phyloP scores from a whole-genome alignment of 129 eudicot genomes.

The Tagetes patula region DNA sequence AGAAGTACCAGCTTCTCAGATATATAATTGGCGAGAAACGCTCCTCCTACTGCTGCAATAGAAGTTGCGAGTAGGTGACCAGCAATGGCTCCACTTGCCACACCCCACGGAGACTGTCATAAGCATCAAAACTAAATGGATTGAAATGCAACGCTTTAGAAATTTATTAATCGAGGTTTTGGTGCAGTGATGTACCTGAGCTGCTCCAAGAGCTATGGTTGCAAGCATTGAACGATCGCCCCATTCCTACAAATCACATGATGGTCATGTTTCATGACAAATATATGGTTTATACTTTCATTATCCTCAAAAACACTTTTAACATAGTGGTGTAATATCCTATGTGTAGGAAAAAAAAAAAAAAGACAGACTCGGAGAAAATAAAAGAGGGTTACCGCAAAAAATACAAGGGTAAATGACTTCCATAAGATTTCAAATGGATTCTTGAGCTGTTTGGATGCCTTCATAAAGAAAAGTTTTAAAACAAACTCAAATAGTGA shows the following conservation, averaged over 20 bases:
- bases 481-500: not conserved
- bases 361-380: not conserved
- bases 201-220: constrained; percentile 97
- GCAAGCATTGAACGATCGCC: constrained; percentile 99
- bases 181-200: constrained; percentile 60
- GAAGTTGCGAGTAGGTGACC: constrained; percentile 87
- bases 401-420: constrained; percentile 91
- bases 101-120: constrained; percentile 95
- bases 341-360: not conserved
- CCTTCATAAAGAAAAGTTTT: constrained; percentile 43
- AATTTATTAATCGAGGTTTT: not conserved
- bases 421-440: constrained; percentile 94
- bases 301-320: not conserved
- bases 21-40: constrained; percentile 83
- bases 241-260: constrained; percentile 69
- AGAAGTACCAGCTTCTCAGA: constrained; percentile 85
- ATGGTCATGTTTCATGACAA: constrained; percentile 7
- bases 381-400: constrained; percentile 65
- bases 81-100: constrained; percentile 94
- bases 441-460: constrained; percentile 62
- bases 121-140: constrained; percentile 7
- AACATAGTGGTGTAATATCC: not conserved
- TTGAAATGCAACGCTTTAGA: not conserved
- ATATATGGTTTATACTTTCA: not conserved
- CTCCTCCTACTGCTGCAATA: constrained; percentile 86